Conservation (phyloP, 352 stramenopile genomes). For the Blastocystis sp. region DNA sequence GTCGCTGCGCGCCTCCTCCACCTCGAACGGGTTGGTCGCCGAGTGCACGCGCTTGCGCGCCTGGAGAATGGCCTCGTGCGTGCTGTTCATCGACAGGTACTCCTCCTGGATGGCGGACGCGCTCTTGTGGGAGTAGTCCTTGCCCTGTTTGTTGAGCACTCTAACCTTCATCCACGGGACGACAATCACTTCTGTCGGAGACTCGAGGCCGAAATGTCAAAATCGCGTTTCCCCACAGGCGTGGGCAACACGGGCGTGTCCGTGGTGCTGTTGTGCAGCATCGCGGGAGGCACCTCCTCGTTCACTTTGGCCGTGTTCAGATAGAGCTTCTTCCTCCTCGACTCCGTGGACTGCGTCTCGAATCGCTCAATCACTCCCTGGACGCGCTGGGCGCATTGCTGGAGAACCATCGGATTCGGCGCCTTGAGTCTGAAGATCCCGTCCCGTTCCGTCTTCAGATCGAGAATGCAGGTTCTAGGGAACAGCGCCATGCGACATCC, state of each 20-base stretch:
- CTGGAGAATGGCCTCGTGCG: constrained; percentile 51
- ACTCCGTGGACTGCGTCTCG: constrained; percentile 7
- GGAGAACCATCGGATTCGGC: constrained; percentile 2
- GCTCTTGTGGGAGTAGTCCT: constrained; percentile 53
- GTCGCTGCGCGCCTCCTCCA: neutral
- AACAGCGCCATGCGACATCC: neutral
- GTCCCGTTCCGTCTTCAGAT: constrained; percentile 33
- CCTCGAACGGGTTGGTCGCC: constrained; percentile 2
- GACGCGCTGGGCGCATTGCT: constrained; percentile 30
- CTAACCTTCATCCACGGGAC: neutral
- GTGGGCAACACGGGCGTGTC: constrained; percentile 24
- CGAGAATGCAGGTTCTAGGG: constrained; percentile 27
- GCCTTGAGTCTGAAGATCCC: constrained; percentile 39
- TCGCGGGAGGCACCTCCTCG: constrained; percentile 3
- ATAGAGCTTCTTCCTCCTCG: constrained; percentile 6
- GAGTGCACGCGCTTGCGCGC: constrained; percentile 20
- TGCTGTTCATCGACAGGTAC: constrained; percentile 38
- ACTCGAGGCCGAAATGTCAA: constrained; percentile 35
- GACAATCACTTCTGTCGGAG: constrained; percentile 39
- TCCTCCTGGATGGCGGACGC: constrained; percentile 43
- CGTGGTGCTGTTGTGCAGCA: neutral
- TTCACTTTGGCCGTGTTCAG: constrained; percentile 29
- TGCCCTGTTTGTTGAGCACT: constrained; percentile 63
- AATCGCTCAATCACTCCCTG: neutral
- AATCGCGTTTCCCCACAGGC: constrained; percentile 45